A percentile compares a stretch with the other conserved stretches of the same genome.
Conservation (phyloP, 2,329 filamentous ascomycete species). For the Aspergillus terreus region DNA sequence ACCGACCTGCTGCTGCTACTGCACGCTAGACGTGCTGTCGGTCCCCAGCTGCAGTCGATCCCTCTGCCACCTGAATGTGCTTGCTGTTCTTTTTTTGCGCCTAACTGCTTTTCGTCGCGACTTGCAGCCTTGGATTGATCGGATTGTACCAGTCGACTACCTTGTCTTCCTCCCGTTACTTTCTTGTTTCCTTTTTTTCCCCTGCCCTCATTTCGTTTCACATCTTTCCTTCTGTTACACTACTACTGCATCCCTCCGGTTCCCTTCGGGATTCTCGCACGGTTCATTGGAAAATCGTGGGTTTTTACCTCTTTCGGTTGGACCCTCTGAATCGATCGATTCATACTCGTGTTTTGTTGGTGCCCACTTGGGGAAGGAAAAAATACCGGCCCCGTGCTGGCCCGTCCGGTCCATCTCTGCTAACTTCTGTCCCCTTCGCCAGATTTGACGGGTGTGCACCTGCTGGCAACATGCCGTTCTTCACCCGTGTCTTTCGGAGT, state of each 20-base stretch:
- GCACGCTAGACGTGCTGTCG: conserved; percentile 22
- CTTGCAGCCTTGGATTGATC: not conserved
- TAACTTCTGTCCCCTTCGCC: conserved; percentile 1
- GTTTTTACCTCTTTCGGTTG: not conserved
- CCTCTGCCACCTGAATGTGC: conserved; percentile 15
- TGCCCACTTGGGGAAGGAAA: not conserved
- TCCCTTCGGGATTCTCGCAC: conserved; percentile 4
- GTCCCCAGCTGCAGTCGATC: conserved; percentile 17
- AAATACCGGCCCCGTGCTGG: not conserved
- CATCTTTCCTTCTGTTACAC: conserved; percentile 1
- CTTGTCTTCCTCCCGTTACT: not conserved
- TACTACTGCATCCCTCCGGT: not conserved
- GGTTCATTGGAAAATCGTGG: conserved; percentile 7
- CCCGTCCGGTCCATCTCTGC: conserved; percentile 7
- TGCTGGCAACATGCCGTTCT: conserved; percentile 50
- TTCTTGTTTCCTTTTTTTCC: conserved; percentile 3
- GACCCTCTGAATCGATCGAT: conserved; percentile 2
- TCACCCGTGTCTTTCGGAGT: conserved; percentile 65
- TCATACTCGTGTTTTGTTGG: not conserved
- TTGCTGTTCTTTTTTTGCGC: conserved; percentile 7
- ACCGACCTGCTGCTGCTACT: conserved; percentile 13
- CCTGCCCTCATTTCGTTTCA: conserved; percentile 1
- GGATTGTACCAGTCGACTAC: not conserved
- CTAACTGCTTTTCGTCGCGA: not conserved
- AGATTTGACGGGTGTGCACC: conserved; percentile 5